A percentile compares a stretch with the other conserved stretches of the same genome.
Conservation (phyloP, 441 rosid genomes). For the Biscutella laevigata region DNA sequence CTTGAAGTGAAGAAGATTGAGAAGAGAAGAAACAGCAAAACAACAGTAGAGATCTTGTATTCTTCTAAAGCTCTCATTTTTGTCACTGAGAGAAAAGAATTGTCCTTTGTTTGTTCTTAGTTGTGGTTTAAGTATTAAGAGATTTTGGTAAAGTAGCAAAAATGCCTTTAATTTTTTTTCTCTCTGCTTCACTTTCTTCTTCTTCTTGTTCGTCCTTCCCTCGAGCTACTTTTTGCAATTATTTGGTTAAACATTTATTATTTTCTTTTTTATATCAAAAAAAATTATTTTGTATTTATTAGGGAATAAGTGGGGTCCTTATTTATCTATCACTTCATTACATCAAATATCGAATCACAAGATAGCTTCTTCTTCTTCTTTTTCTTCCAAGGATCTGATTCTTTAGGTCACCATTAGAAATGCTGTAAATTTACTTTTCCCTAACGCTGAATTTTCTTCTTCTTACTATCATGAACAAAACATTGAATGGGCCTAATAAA, state of each 20-base stretch:
- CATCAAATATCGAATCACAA: constrained; percentile 12
- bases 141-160: constrained; percentile 18
- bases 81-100: too few relatives aligned
- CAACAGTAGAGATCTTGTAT: constrained; percentile 9
- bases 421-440: too few relatives aligned
- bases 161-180: constrained; percentile 3
- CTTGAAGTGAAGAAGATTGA: constrained; percentile 19
- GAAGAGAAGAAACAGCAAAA: constrained; percentile 16
- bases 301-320: constrained; percentile 17
- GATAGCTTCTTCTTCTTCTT: too few relatives aligned
- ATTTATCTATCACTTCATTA: constrained; percentile 10
- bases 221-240: constrained; percentile 21
- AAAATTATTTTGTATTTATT: background rate
- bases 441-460: too few relatives aligned
- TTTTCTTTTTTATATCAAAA: background rate
- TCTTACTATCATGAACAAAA: too few relatives aligned
- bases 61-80: constrained; percentile 23
- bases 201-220: background rate
- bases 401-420: too few relatives aligned
- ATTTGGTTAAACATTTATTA: constrained; percentile 24
- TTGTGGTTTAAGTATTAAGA: constrained; percentile 13
- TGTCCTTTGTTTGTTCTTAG: background rate
- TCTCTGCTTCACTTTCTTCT: background rate
- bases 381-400: too few relatives aligned
- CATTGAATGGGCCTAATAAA: too few relatives aligned